Percentiles rank a stretch among this genome's conserved stretches.
Conservation (phyloP, 148 eudicot species). For the Silene uniflora region DNA sequence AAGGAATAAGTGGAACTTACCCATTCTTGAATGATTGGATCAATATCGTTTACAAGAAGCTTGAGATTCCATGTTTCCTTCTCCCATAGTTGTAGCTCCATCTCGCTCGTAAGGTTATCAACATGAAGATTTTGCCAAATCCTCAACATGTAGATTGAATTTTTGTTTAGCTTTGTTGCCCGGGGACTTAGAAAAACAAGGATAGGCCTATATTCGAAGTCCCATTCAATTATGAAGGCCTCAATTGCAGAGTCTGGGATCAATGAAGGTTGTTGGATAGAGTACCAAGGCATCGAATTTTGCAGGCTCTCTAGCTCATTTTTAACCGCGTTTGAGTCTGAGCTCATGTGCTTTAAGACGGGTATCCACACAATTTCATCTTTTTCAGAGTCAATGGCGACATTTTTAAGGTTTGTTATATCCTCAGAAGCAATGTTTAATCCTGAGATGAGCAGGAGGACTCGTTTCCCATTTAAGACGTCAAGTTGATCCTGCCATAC, state of each 20-base stretch:
- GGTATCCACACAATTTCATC: conserved; percentile 38
- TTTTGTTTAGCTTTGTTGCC: conserved; percentile 27
- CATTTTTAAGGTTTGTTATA: conserved; percentile 23
- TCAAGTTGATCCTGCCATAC: conserved; percentile 28
- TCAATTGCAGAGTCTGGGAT: conserved; percentile 12
- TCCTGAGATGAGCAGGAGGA: conserved; percentile 33
- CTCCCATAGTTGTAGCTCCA: conserved; percentile 34
- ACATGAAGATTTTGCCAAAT: conserved; percentile 39
- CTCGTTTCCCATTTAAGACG: conserved; percentile 22
- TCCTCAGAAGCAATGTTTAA: conserved; percentile 26
- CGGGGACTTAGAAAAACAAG: conserved; percentile 34
- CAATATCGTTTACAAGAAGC: conserved; percentile 28
- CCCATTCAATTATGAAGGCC: conserved; percentile 26
- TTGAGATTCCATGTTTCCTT: conserved; percentile 34
- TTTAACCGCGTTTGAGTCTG: conserved; percentile 21
- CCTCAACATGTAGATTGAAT: conserved; percentile 45
- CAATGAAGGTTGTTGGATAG: conserved; percentile 26
- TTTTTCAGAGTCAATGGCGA: conserved; percentile 17
- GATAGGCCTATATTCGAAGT: conserved; percentile 29
- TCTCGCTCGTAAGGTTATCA: conserved; percentile 28
- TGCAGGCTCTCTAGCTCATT: conserved; percentile 13
- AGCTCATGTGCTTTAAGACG: conserved; percentile 12
- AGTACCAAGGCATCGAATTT: conserved; percentile 36
- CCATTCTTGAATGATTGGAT: conserved; percentile 29
- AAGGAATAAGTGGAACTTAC: conserved; percentile 12